Base-by-base conservation (phyloP, 2,329 filamentous ascomycete species). In the Ceratocystis cacaofunesta region DNA sequence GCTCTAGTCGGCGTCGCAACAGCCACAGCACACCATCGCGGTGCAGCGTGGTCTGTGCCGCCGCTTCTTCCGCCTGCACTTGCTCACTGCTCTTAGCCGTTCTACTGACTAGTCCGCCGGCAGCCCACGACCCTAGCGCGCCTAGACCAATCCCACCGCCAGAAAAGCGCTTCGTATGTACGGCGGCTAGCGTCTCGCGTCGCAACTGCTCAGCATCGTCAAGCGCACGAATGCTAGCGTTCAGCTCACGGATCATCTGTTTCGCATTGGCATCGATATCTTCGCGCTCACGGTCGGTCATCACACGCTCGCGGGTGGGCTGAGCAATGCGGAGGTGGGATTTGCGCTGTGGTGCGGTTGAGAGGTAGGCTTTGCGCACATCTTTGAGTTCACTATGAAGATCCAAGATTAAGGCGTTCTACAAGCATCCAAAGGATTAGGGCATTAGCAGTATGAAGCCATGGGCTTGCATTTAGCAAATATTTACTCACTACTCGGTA, bases 351-450 rank as follows among this genome's bases (percentile, higher is more conserved):
- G 83, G 82, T 5, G 87, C 84, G 25, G 88, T 91, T 41, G 92
- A 94, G 63, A 99, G 88, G 77, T 99, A 99, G 67, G 91, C 85
- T 70, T 91, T 89, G 67, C 92, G 89, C 71, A 96, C 90, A 67
- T 86, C 84, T 72, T 84, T 85, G 22, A 99, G 86, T 72, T 96
- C 90, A 69, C 78, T 78, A 70, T 90, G 86, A 44, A 99, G 84
- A 62, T 87, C 89, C 68, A 83, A 77, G 68, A 97, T 95, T 73
- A 95, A 90, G 6, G 85, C 82, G 73, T 95, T 94, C 91, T 95
- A 72, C 19, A 55, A 8, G 28, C 5, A 17, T 15, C 36, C 22
- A 28, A 17, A 15, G 15, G 28, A 15, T 15, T 4, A 15, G 25
- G 55, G 15, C 12, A n/a, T 58, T 36, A 58, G 55, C 28, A 28